A percentile compares a stretch with the other conserved stretches of the same genome.
phyloP scores from a whole-genome alignment of 208 protist species.

The Wallacemonas collosoma region DNA sequence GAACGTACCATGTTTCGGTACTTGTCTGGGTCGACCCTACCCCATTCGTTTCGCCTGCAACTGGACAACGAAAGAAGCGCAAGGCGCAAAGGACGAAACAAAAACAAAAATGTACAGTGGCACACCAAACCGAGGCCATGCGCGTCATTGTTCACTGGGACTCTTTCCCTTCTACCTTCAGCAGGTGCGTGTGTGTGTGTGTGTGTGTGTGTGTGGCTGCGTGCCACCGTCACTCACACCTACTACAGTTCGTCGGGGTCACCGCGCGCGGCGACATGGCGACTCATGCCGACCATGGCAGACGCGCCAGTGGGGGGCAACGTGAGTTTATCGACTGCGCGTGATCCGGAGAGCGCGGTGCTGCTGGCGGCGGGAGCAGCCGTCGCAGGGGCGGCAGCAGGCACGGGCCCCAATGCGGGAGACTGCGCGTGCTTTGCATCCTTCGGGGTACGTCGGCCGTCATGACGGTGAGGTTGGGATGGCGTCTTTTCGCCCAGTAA shows the following conservation, averaged over 20 bases:
- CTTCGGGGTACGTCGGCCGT: conserved; percentile 1
- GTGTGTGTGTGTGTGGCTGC: too few species aligned
- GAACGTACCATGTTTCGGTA: too few species aligned
- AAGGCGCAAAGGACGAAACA: too few species aligned
- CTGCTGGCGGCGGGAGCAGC: background rate
- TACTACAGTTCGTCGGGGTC: conserved; percentile 1
- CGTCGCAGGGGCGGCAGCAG: background rate
- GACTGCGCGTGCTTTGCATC: background rate
- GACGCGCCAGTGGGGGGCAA: background rate
- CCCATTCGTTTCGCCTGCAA: too few species aligned
- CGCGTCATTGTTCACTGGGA: too few species aligned
- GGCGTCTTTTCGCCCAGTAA: conserved; percentile 51
- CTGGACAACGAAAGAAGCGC: too few species aligned
- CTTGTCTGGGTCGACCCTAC: too few species aligned
- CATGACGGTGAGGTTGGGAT: conserved; percentile 8
- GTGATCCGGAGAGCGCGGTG: background rate
- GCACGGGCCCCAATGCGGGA: background rate
- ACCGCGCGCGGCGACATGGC: background rate
- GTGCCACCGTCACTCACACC: background rate
- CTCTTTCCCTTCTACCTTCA: too few species aligned
- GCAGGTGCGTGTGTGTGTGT: too few species aligned
- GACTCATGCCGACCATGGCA: background rate
- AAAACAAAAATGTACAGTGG: too few species aligned
- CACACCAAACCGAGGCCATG: too few species aligned
- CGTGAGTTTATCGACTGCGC: background rate